phyloP scores from a whole-genome alignment of 2,329 filamentous ascomycete genomes.

The Aspergillus candidus region DNA sequence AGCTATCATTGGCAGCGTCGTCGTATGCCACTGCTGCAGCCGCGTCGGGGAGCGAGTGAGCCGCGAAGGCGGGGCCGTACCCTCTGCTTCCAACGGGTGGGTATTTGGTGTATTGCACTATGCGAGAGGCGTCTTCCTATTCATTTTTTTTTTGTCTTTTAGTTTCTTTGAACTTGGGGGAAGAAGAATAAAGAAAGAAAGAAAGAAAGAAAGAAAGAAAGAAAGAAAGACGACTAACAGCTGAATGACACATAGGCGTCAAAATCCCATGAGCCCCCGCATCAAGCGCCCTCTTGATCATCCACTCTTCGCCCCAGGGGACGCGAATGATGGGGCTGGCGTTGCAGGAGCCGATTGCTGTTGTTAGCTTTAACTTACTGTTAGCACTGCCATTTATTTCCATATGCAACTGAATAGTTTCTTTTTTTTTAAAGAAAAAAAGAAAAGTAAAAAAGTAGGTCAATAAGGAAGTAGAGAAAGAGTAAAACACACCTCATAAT shows the following conservation, averaged over 20 bases:
- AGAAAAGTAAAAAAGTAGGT: too few relatives aligned
- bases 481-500: too few relatives aligned
- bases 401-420: too few relatives aligned
- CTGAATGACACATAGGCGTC: constrained; percentile 19
- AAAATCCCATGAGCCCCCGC: constrained; percentile 34
- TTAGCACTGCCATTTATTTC: too few relatives aligned
- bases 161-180: too few relatives aligned
- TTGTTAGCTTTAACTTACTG: constrained; percentile 17
- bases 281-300: constrained; percentile 37
- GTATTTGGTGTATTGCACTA: constrained; percentile 28
- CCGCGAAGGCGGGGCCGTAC: constrained; percentile 32
- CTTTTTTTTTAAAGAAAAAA: too few relatives aligned
- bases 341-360: constrained; percentile 32
- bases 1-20: constrained; percentile 24
- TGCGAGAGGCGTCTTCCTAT: constrained; percentile 24
- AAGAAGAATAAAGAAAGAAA: too few relatives aligned
- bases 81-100: constrained; percentile 28
- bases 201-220: too few relatives aligned
- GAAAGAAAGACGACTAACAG: too few relatives aligned
- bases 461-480: too few relatives aligned
- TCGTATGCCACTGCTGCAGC: constrained; percentile 27
- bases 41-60: constrained; percentile 25
- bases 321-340: constrained; percentile 33
- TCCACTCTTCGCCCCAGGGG: constrained; percentile 32
- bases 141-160: background rate